These are phyloP conservation scores for Cladophialophora psammophila DNA, from an alignment of 2,329 filamentous ascomycete species.

Conservation along the genomic window DNA sequence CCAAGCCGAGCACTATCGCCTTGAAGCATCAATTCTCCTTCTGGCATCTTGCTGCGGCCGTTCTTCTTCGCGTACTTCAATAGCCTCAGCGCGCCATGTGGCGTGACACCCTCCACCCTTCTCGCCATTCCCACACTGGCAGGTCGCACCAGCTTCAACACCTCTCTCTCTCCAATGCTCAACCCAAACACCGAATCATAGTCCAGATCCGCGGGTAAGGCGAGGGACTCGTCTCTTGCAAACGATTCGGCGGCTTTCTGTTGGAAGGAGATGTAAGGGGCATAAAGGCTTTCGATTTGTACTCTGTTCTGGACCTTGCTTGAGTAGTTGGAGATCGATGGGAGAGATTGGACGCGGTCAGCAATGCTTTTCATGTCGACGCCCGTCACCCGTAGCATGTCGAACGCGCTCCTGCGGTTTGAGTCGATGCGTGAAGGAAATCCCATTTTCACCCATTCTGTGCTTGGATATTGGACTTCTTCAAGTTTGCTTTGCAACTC, in stretches of 20 bases:
- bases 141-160: slow-evolving; percentile 73
- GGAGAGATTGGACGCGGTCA: slow-evolving; percentile 59
- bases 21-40: slow-evolving; percentile 5
- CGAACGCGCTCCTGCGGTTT: slow-evolving; percentile 73
- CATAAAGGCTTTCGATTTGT: slow-evolving; percentile 82
- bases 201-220: slow-evolving; percentile 75
- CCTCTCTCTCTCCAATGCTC: slow-evolving; percentile 77
- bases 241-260: slow-evolving; percentile 70
- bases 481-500: slow-evolving; percentile 70
- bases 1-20: neutral
- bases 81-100: slow-evolving; percentile 53
- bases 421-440: slow-evolving; percentile 73
- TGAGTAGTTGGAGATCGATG: slow-evolving; percentile 56
- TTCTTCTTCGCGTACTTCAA: slow-evolving; percentile 51
- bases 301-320: slow-evolving; percentile 72
- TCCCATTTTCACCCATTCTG: slow-evolving; percentile 73
- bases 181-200: slow-evolving; percentile 77
- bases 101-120: slow-evolving; percentile 76
- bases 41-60: slow-evolving; percentile 1
- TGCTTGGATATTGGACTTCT: slow-evolving; percentile 64
- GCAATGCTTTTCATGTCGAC: slow-evolving; percentile 58
- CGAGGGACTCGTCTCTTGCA: slow-evolving; percentile 76
- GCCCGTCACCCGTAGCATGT: slow-evolving; percentile 75
- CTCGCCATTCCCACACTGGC: slow-evolving; percentile 89
- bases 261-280: slow-evolving; percentile 82